Conservation (phyloP, 805 yeast genomes). For the Torulaspora maleeae region DNA sequence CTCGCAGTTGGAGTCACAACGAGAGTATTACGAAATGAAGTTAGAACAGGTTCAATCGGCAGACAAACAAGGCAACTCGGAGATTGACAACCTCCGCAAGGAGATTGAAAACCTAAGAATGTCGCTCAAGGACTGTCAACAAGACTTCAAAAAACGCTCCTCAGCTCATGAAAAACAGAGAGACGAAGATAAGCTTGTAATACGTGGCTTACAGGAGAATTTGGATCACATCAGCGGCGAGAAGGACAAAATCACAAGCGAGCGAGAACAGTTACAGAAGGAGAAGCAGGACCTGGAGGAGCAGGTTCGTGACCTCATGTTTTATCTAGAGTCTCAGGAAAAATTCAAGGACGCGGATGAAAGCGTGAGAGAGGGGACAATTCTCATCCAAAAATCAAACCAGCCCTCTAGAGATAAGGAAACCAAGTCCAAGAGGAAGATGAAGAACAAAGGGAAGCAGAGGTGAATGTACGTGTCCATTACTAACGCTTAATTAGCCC, state of each 20-base stretch:
- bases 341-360: slow-evolving; percentile 67
- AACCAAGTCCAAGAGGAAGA: slow-evolving; percentile 21
- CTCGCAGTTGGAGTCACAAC: slow-evolving; percentile 78
- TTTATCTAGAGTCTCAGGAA: slow-evolving; percentile 66
- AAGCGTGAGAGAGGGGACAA: slow-evolving; percentile 67
- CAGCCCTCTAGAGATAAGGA: slow-evolving; percentile 12
- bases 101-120: slow-evolving; percentile 21
- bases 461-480: not conserved
- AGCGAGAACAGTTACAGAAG: slow-evolving; percentile 34
- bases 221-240: slow-evolving; percentile 40
- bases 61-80: slow-evolving; percentile 9
- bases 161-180: slow-evolving; percentile 21
- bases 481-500: not conserved
- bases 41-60: slow-evolving; percentile 32
- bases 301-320: slow-evolving; percentile 74
- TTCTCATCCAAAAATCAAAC: slow-evolving; percentile 39
- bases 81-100: slow-evolving; percentile 15
- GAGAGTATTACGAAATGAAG: slow-evolving; percentile 70
- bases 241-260: slow-evolving; percentile 35
- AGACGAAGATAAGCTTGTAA: slow-evolving; percentile 34
- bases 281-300: slow-evolving; percentile 51
- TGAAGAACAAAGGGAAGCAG: slow-evolving; percentile 1
- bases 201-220: slow-evolving; percentile 46
- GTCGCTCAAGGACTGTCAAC: slow-evolving; percentile 17
- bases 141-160: slow-evolving; percentile 13